Base-by-base conservation (phyloP, 768 basidiomycete species). In the Mycena albidolilacea region DNA sequence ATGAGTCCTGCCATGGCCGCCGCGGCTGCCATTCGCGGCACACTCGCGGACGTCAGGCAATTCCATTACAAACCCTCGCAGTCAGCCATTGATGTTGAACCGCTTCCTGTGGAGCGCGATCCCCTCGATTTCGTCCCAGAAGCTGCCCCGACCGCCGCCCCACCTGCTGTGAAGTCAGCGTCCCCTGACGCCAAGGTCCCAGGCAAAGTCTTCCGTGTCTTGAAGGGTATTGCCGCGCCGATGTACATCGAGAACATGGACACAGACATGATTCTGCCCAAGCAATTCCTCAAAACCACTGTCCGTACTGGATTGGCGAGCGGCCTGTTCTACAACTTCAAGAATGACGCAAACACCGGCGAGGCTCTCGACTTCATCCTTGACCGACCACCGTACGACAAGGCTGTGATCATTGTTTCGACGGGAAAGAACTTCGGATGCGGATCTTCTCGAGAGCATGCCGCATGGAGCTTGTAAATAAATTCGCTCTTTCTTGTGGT, bases 1-100 rank as follows among this genome's bases (percentile, higher is more conserved):
- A 86, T 96, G 81, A 93, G 92, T 76, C 96, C 96, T 65, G 96
- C 95, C 2, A 96, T 97, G 96, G 96, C 96, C 21, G 93, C 95
- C 23, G 95, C 96, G 0, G 95, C 96, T 50, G 96, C 96, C 21
- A 86, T 97, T 71, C 92, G 91, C 12, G 96, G 96, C 10, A 91
- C 90, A 78, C 85, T 97, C 73, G 91, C 92, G 39, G 96, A 97
- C 78, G 94, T 95, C 35, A 89, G 96, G 73, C 92, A 92, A 80
- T 85, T 93, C 79, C 79, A 94, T 71, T 87, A 89, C 30, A 82
- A 81, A 39, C 79, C 76, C 0, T 81, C 85, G 39, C 83, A 87
- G 46, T 82, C 82, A 14, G 82, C 84, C 46, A 82, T 82, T 19
- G 81, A 84, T 35, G 82, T 86, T 39, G 84, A 82, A 7, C 78